phyloP scores from a whole-genome alignment of 2,329 filamentous ascomycete species.

The Epichloe baconii region DNA sequence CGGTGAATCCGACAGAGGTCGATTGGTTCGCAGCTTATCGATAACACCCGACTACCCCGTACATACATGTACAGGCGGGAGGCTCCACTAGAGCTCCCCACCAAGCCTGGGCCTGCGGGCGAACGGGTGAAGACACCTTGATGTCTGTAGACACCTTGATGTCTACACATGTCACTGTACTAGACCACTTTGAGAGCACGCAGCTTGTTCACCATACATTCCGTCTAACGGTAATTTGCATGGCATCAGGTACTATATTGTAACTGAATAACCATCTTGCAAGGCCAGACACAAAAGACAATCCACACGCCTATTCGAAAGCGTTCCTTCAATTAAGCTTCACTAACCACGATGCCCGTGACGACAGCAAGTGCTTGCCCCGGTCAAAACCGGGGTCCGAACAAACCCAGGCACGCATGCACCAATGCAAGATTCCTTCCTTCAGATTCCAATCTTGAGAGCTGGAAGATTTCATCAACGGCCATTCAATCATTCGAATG shows the following conservation, averaged over 20 bases:
- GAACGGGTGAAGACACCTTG: no score
- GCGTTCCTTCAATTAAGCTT: neutral
- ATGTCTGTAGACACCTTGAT: no score
- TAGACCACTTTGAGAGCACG: no score
- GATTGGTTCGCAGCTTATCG: constrained; percentile 7
- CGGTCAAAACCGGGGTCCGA: neutral
- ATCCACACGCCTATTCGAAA: neutral
- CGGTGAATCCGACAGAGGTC: no score
- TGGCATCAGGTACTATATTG: no score
- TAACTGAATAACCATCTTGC: neutral
- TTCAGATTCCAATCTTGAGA: neutral
- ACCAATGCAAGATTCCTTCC: neutral
- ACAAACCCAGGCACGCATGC: neutral
- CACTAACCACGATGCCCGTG: neutral
- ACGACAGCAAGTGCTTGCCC: neutral
- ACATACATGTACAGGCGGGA: no score
- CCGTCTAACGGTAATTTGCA: no score
- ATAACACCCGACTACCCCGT: constrained; percentile 4
- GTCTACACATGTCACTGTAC: no score
- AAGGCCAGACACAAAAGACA: neutral
- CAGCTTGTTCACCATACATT: no score
- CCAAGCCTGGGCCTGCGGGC: no score
- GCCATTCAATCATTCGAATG: neutral
- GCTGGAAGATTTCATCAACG: neutral
- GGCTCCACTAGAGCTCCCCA: no score